Base-by-base conservation (phyloP, 1,284 basidiomycete species). In the Rugosomyces carneus region DNA sequence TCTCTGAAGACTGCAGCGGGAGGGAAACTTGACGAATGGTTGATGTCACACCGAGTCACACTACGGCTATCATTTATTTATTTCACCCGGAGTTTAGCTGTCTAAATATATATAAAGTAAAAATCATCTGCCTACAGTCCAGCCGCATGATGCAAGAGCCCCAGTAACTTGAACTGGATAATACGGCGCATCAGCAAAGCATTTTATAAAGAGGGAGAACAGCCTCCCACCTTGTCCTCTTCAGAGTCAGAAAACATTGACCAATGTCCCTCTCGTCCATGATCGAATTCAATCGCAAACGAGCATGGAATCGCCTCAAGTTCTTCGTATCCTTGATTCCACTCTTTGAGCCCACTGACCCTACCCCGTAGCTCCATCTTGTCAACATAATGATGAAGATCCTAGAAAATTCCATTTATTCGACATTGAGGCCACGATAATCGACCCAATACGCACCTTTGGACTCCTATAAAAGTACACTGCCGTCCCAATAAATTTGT, bases 301-400 rank as follows among this genome's bases (percentile, higher is more conserved):
- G 85, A 82, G 55, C 81, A 69, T 2, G 81, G 73, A 37, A 88
- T 80, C 2, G 82, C 73, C 58, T 81, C 74, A 19, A 88, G 63
- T 42, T 86, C 82, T 50, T 87, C 85, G 49, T 78, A 84, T 1
- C 84, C 84, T 47, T 87, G 80, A 46, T 76, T 70, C 75, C 81
- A 84, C 56, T 88, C 85, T 43, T 72, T 69, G 45, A 84, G 57
- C 7, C 63, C 72, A 35, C 63, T 62, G 6, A 83, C 60, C 13
- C 67, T 58, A 11, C 68, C 71, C 1, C 71, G 65, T 26, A 86
- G 60, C 5, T 70, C 59, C 15, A 83, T 48, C 23, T 72, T 63
- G 35, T 84, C 80, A 36, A 80, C 47, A 0, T 70, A 60, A 43
- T 67, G 67, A 10, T 63, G 60, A 15, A 66, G 61, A 45, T 82